Percentiles rank a stretch among this genome's conserved stretches.
Conservation (phyloP, 768 basidiomycete genomes). For the Floccularia luteovirens region DNA sequence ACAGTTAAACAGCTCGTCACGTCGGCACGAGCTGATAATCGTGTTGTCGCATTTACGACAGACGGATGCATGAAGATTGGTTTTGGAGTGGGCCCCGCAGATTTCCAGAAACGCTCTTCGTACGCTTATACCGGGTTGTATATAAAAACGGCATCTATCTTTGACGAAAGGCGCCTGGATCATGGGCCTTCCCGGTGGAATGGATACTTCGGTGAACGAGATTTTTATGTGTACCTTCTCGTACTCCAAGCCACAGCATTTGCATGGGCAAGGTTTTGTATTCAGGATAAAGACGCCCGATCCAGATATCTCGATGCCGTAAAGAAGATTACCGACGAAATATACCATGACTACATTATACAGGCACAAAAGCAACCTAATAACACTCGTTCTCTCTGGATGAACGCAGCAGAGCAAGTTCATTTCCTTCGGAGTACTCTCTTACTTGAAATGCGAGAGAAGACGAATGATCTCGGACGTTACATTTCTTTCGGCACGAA, state of each 20-base stretch:
- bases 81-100: too few relatives aligned
- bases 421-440: neutral
- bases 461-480: neutral
- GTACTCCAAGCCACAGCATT: conserved; percentile 1
- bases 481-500: neutral
- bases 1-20: neutral
- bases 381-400: neutral
- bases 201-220: neutral
- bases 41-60: neutral
- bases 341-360: neutral
- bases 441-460: neutral
- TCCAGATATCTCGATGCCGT: neutral
- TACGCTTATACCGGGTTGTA: neutral
- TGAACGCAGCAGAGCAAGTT: neutral
- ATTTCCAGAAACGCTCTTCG: too few relatives aligned
- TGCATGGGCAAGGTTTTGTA: neutral
- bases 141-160: neutral
- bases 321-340: neutral
- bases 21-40: neutral
- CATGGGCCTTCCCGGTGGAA: too few relatives aligned
- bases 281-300: neutral
- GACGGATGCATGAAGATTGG: neutral
- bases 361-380: neutral
- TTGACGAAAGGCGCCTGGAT: too few relatives aligned
- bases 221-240: neutral